A percentile compares a stretch with the other conserved stretches of the same genome.
These are phyloP conservation scores for Mucor mucedo DNA, from an alignment of 371 early-diverging fungal species.

Conservation along the genomic window DNA sequence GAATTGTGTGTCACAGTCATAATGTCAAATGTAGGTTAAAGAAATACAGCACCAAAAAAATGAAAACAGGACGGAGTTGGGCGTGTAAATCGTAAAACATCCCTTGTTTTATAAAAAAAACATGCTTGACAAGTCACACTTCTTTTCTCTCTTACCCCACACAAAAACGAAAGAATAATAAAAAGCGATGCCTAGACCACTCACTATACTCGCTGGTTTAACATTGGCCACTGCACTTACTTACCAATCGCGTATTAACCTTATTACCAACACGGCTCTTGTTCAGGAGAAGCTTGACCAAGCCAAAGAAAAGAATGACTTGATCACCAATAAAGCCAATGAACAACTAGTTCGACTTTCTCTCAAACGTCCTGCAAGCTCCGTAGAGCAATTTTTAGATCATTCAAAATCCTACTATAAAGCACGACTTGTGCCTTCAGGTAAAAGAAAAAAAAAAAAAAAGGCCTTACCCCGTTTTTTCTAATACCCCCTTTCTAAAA, in stretches of 20 bases:
- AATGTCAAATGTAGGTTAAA: no score
- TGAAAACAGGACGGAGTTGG: no score
- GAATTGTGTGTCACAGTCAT: no score
- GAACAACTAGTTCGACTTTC: slow-evolving; percentile 19
- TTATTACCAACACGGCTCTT: slow-evolving; percentile 27
- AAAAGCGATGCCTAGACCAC: slow-evolving; percentile 35
- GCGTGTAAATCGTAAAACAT: no score
- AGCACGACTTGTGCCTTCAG: slow-evolving; percentile 33
- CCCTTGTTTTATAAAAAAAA: no score
- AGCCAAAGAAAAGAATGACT: slow-evolving; percentile 22
- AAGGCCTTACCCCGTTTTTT: no score
- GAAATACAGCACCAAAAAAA: no score
- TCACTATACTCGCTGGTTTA: slow-evolving; percentile 42
- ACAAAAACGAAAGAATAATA: no score
- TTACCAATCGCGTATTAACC: slow-evolving; percentile 35
- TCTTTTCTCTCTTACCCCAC: neutral
- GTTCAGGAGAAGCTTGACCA: slow-evolving; percentile 26
- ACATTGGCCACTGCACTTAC: slow-evolving; percentile 40
- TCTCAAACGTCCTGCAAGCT: slow-evolving; percentile 19
- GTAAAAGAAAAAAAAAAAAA: no score
- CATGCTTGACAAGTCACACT: neutral
- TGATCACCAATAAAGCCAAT: slow-evolving; percentile 5
- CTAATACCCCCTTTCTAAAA: neutral
- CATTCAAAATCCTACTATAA: slow-evolving; percentile 24
- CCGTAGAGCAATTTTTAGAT: slow-evolving; percentile 26